phyloP scores from a whole-genome alignment of 2,329 filamentous ascomycete genomes.

The Neonectria punicea region DNA sequence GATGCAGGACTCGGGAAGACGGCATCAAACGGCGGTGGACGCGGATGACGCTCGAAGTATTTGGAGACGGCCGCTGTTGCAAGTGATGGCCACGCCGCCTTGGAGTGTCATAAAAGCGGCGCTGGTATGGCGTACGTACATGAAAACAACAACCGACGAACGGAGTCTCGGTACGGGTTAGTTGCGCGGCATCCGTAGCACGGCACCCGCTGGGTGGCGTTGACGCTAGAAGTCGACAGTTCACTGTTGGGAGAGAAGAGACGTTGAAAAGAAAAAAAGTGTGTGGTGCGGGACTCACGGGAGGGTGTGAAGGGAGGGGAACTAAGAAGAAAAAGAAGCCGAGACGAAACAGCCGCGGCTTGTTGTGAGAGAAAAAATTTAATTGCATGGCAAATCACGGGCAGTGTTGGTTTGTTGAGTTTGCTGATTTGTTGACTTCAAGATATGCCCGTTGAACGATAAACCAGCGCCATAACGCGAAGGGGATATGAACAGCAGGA shows the following conservation, averaged over 20 bases:
- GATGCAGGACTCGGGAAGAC: constrained; percentile 3
- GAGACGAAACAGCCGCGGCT: constrained; percentile 21
- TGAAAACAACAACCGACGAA: constrained; percentile 2
- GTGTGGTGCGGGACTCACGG: constrained; percentile 2
- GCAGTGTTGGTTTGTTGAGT: neutral
- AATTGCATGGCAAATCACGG: neutral
- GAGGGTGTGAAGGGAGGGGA: neutral
- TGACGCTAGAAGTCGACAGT: constrained; percentile 28
- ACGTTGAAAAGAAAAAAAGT: neutral
- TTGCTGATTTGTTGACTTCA: neutral
- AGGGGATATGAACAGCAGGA: neutral
- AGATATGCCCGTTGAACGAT: neutral
- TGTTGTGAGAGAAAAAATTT: neutral
- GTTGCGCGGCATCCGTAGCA: constrained; percentile 17
- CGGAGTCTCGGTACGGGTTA: constrained; percentile 15
- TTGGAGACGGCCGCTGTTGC: constrained; percentile 1
- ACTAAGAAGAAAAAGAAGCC: constrained; percentile 7
- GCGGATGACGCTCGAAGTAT: neutral
- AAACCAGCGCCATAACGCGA: neutral
- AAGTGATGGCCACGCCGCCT: neutral
- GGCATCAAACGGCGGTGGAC: constrained; percentile 4
- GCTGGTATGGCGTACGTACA: constrained; percentile 18
- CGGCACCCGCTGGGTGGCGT: constrained; percentile 24
- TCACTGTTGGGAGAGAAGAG: constrained; percentile 18
- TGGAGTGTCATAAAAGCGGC: constrained; percentile 2